Evolutionary conservation across 345 rosid species (phyloP).

Genomic region (Ceriops tagal): DNA sequence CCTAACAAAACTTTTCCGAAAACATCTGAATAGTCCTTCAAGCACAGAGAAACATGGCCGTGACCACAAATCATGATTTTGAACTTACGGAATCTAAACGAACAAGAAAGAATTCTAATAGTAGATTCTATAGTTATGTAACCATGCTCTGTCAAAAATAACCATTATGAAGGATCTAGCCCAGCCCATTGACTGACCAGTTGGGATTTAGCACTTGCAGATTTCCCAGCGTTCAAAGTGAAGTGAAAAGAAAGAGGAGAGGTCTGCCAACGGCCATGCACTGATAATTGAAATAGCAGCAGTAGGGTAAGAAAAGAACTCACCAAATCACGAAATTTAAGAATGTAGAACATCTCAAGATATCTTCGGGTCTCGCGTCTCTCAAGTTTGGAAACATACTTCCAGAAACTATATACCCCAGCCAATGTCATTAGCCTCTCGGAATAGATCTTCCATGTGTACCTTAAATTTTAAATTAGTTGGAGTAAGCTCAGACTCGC

Average conservation of each 20-base stretch:
- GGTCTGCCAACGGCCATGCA: background rate
- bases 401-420: conserved; percentile 97
- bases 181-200: no score
- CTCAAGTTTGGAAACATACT: conserved; percentile 80
- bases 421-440: conserved; percentile 91
- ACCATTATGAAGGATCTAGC: background rate
- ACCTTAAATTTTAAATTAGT: conserved; percentile 39
- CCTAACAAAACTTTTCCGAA: background rate
- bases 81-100: no score
- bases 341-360: conserved; percentile 98
- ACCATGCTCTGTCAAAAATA: background rate
- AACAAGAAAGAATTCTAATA: no score
- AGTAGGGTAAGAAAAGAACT: conserved; percentile 12
- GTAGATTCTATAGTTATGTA: no score
- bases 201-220: no score
- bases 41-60: background rate
- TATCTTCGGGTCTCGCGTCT: conserved; percentile 88
- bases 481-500: conserved; percentile 8
- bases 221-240: background rate
- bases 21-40: background rate
- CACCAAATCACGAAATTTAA: conserved; percentile 90
- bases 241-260: background rate
- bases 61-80: no score
- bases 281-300: background rate
- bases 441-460: conserved; percentile 95